Evolutionary conservation across 345 rosid genomes (phyloP).

Genomic region (Lepidium didymum): DNA sequence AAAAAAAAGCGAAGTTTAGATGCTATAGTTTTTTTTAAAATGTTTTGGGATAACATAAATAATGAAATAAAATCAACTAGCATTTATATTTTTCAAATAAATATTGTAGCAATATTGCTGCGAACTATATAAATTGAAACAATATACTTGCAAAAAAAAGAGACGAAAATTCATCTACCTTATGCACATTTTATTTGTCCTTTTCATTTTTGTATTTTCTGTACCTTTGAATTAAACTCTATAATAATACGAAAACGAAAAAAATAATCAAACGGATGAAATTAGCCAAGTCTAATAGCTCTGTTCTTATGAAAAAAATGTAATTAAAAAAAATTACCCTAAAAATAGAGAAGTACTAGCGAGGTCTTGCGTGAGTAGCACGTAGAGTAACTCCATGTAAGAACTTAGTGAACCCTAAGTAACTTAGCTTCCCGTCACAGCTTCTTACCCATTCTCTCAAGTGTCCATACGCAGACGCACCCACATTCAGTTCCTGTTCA

Average conservation of each 20-base stretch:
- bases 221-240: slow-evolving; percentile 17
- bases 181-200: slow-evolving; percentile 14
- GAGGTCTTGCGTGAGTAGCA: slow-evolving; percentile 69
- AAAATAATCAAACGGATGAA: slow-evolving; percentile 8
- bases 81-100: background rate
- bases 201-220: background rate
- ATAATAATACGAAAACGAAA: slow-evolving; percentile 1
- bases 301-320: background rate
- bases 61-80: background rate
- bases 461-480: slow-evolving; percentile 66
- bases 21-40: too few relatives aligned
- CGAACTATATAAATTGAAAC: background rate
- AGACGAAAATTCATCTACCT: slow-evolving; percentile 14
- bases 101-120: background rate
- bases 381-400: slow-evolving; percentile 81
- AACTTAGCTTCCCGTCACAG: slow-evolving; percentile 81
- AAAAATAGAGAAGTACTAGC: slow-evolving; percentile 20
- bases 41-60: too few relatives aligned
- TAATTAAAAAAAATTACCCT: background rate
- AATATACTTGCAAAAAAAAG: background rate
- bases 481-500: slow-evolving; percentile 71
- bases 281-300: slow-evolving; percentile 14
- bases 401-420: slow-evolving; percentile 70
- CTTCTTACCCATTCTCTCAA: slow-evolving; percentile 77
- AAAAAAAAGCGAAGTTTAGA: too few relatives aligned